Percentiles rank a stretch among this genome's conserved stretches.
Conservation (phyloP, 1,284 basidiomycete species). For the Takashimella koratensis region DNA sequence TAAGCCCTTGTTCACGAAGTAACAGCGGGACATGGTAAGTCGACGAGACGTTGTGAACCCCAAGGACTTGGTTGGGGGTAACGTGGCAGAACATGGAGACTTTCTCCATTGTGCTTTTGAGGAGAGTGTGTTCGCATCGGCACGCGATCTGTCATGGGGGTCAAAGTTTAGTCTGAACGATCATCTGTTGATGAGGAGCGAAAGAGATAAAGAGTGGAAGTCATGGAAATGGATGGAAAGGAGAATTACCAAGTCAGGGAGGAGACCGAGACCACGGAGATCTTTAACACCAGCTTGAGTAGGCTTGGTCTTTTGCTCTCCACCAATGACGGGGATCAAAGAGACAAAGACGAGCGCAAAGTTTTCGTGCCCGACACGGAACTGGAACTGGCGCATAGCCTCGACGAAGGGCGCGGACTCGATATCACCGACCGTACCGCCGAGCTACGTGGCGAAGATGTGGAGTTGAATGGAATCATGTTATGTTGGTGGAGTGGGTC, state of each 20-base stretch:
- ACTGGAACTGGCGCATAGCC: conserved; percentile 99
- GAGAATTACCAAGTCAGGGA: conserved; percentile 87
- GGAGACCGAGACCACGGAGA: conserved; percentile 84
- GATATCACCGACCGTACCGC: conserved; percentile 93
- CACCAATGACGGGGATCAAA: conserved; percentile 96
- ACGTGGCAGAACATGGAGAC: conserved; percentile 99
- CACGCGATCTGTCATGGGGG: conserved; percentile 72
- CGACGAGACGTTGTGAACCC: conserved; percentile 93
- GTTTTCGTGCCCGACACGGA: conserved; percentile 94
- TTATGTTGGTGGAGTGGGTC: too few relatives aligned
- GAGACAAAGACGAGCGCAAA: conserved; percentile 97
- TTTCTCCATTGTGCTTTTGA: conserved; percentile 83
- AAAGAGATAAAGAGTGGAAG: too few relatives aligned
- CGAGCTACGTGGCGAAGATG: conserved; percentile 61
- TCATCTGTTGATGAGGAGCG: too few relatives aligned
- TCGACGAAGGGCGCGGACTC: conserved; percentile 97
- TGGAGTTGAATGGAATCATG: not conserved
- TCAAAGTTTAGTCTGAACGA: not conserved
- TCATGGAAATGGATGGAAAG: too few relatives aligned
- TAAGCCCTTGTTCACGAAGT: conserved; percentile 85
- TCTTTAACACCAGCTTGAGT: conserved; percentile 97
- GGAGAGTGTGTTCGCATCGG: conserved; percentile 65
- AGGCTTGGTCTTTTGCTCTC: conserved; percentile 99
- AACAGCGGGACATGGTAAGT: conserved; percentile 97
- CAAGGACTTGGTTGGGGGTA: conserved; percentile 85